Base-by-base conservation (phyloP, 495 filamentous ascomycete genomes). In the Lophiostoma macrostomum region DNA sequence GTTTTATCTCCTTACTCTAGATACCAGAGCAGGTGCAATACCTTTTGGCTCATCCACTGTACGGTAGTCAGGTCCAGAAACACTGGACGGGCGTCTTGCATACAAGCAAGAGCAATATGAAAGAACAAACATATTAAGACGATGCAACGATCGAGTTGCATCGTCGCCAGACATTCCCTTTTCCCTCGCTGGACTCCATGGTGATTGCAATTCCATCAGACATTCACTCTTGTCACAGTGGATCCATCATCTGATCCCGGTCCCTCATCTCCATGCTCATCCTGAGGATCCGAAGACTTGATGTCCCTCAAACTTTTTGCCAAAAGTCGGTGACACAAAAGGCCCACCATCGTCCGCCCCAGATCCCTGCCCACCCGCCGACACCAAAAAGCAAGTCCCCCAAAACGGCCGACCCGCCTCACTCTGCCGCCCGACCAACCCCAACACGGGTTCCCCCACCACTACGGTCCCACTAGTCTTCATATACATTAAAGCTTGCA, bases 21-120 rank as follows among this genome's bases (percentile, higher is more conserved):
- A 63, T 63, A 63, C 60, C 60, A 58, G 60, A 55, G 54, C 60
- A 25, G 45, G 46, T 55, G 18, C 4, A 24, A 55, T 31, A 52
- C 48, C 53, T 50, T 53, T 37, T 53, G 34, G 50, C 50, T 55
- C 45, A 49, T 38, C 20, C 25, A 43, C 27, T 55, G 40, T 60
- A 54, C 31, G 51, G 51, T 54, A 54, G 51, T 41, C 5, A 19
- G 38, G 50, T 3, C 22, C 16, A 19, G 18, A 43, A 18, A 3
- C 16, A 23, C 28, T 13, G 22, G 19, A 38, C 13, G 19, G 3
- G 25, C 40, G 20, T 46, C 51, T 54, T 44, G 50, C 50, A 20
- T 22, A 43, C 14, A 3, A 36, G 39, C 50, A 53, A 44, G 50
- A 7, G 22, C n/a, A n/a, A n/a, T n/a, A n/a, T n/a, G n/a, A n/a